Conservation (phyloP, 305 asterid species). For the Fraxinus latifolia region DNA sequence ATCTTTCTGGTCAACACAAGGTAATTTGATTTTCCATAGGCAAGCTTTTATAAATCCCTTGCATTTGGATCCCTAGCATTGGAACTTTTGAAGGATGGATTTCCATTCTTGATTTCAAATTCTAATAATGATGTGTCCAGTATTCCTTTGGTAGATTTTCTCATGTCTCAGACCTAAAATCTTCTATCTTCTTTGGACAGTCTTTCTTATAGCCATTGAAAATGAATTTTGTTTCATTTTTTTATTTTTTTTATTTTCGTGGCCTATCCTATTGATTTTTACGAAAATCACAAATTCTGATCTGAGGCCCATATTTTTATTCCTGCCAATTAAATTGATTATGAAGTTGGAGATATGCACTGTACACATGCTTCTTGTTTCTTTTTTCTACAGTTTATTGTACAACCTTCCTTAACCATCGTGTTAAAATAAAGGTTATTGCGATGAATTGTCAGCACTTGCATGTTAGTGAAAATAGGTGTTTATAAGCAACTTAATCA, state of each 20-base stretch:
- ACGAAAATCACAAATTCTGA: not conserved
- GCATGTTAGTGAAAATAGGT: not conserved
- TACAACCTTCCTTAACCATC: not conserved
- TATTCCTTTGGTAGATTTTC: not conserved
- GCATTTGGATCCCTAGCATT: not conserved
- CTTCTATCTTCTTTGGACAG: not conserved
- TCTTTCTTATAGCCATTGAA: not conserved
- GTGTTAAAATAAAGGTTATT: not conserved
- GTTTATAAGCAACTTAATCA: not conserved
- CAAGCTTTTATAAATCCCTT: not conserved
- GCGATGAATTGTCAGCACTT: not conserved
- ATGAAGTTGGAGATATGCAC: not conserved
- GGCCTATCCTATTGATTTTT: not conserved
- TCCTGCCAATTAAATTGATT: not conserved
- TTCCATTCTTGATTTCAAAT: not conserved
- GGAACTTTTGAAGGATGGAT: not conserved
- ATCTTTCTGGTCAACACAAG: constrained; percentile 47
- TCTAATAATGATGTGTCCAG: not conserved
- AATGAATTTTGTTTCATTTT: not conserved
- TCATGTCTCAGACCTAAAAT: not conserved
- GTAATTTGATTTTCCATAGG: constrained; percentile 33
- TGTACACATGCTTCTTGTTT: not conserved
- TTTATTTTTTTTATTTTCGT: not conserved
- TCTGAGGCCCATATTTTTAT: not conserved
- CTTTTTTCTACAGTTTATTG: not conserved